Evolutionary conservation across 805 yeast genomes (phyloP).

Genomic region (Clavispora carvajalis): DNA sequence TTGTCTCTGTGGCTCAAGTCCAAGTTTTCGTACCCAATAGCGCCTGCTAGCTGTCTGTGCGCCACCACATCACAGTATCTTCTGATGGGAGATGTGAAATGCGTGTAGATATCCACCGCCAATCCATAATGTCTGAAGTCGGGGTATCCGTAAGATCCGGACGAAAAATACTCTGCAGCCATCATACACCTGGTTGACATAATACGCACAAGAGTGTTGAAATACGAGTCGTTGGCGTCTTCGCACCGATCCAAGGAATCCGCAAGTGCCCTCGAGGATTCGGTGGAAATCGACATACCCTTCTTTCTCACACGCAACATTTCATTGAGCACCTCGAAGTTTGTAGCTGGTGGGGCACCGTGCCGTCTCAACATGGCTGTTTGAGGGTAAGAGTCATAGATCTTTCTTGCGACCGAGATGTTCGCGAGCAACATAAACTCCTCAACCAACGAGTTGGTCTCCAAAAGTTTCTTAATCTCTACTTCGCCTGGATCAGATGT

Average conservation of each 20-base stretch:
- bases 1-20: conserved; percentile 83
- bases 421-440: conserved; percentile 98
- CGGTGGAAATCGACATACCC: conserved; percentile 67
- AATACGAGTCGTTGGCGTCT: conserved; percentile 80
- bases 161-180: conserved; percentile 96
- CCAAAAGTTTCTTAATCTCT: conserved; percentile 80
- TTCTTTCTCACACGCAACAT: conserved; percentile 75
- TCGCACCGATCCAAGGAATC: conserved; percentile 87
- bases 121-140: conserved; percentile 96
- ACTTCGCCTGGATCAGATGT: conserved; percentile 96
- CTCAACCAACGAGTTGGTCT: conserved; percentile 93
- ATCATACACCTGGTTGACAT: conserved; percentile 99
- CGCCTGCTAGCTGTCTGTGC: conserved; percentile 97
- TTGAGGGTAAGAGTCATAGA: conserved; percentile 90
- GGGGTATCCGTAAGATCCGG: conserved; percentile 84
- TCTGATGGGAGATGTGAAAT: conserved; percentile 97
- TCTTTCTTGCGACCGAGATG: conserved; percentile 90
- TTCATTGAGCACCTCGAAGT: conserved; percentile 84
- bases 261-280: conserved; percentile 85
- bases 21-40: conserved; percentile 86
- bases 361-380: conserved; percentile 98
- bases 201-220: conserved; percentile 88
- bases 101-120: conserved; percentile 96
- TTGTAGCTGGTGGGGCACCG: conserved; percentile 93
- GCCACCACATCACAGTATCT: conserved; percentile 97